Evolutionary conservation across 2,329 filamentous ascomycete genomes (phyloP).

Genomic region (Diaporthe longicolla): DNA sequence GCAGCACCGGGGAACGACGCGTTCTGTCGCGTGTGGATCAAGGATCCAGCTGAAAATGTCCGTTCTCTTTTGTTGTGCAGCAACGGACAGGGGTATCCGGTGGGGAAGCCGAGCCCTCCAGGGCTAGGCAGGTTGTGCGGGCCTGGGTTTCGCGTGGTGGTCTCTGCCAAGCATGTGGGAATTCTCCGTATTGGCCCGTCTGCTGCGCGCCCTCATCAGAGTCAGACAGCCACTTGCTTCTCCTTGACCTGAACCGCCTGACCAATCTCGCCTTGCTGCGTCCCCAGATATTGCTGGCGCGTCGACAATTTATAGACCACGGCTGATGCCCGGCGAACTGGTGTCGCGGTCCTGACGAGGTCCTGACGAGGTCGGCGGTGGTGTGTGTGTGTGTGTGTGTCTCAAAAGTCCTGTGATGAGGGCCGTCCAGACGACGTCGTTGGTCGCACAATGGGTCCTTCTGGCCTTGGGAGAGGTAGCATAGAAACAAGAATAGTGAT

Average conservation of each 20-base stretch:
- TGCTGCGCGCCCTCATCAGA: constrained; percentile 25
- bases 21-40: constrained; percentile 37
- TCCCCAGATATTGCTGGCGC: constrained; percentile 14
- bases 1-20: constrained; percentile 28
- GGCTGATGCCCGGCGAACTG: neutral
- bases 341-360: neutral
- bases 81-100: constrained; percentile 29
- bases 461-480: neutral
- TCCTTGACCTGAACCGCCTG: neutral
- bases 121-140: constrained; percentile 22
- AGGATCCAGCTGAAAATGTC: constrained; percentile 30
- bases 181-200: constrained; percentile 24
- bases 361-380: too few relatives aligned
- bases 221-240: constrained; percentile 31
- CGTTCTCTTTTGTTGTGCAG: constrained; percentile 24
- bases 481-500: neutral
- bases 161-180: constrained; percentile 25
- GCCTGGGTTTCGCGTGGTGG: constrained; percentile 23
- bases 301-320: constrained; percentile 18
- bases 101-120: constrained; percentile 35
- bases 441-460: constrained; percentile 21
- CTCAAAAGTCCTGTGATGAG: constrained; percentile 14
- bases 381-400: too few relatives aligned
- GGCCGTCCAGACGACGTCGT: neutral
- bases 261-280: constrained; percentile 21